These are phyloP conservation scores for Limonium bicolor DNA, from an alignment of 148 eudicot species.

Conservation along the genomic window DNA sequence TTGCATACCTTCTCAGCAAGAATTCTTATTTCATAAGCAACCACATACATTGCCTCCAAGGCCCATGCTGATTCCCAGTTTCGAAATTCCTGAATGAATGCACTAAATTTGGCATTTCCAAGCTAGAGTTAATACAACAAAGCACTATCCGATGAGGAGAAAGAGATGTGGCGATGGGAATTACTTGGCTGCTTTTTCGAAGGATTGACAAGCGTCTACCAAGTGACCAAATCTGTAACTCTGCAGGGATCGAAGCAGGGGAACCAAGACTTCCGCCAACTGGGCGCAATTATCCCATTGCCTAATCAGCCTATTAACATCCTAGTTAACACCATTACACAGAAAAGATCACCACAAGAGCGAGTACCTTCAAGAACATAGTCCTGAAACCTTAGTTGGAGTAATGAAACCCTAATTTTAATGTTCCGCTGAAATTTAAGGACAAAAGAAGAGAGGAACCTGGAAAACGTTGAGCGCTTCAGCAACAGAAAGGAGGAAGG, in stretches of 20 bases:
- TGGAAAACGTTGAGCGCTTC: conserved; percentile 77
- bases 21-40: conserved; percentile 85
- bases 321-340: conserved; percentile 23
- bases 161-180: not conserved
- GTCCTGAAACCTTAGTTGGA: not conserved
- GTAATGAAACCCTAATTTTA: conserved; percentile 8
- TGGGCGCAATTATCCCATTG: conserved; percentile 33
- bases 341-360: not conserved
- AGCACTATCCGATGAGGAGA: not conserved
- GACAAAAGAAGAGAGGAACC: conserved; percentile 21
- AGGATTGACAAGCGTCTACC: conserved; percentile 63
- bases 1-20: conserved; percentile 78
- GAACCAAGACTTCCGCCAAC: conserved; percentile 45
- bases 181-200: conserved; percentile 85
- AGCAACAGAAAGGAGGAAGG: conserved; percentile 51
- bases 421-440: too few species aligned
- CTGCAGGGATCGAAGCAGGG: conserved; percentile 63
- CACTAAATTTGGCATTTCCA: conserved; percentile 34
- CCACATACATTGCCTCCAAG: conserved; percentile 60
- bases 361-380: not conserved
- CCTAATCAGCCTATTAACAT: conserved; percentile 49
- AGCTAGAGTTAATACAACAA: not conserved
- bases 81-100: conserved; percentile 86
- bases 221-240: conserved; percentile 58
- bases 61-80: conserved; percentile 99